Conservation (phyloP, 2,329 filamentous ascomycete genomes). For the Ophiocordyceps sinensis region DNA sequence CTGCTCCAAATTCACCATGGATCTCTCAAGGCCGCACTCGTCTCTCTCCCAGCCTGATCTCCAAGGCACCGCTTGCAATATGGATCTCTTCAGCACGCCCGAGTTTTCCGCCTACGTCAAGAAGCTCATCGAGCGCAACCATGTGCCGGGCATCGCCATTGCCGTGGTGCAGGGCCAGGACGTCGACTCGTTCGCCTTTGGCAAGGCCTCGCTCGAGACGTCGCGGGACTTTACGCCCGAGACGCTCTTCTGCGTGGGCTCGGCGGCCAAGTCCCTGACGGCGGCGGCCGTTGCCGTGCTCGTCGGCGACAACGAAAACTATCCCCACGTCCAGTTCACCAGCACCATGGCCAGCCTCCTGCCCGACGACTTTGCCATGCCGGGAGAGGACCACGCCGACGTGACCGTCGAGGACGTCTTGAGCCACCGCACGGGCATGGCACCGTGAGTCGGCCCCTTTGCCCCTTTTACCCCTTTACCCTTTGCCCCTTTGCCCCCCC, state of each 20-base stretch:
- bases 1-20: neutral
- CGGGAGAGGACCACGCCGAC: constrained; percentile 6
- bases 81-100: constrained; percentile 6
- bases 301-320: constrained; percentile 7
- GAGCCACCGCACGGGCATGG: constrained; percentile 11
- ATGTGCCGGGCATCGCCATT: constrained; percentile 11
- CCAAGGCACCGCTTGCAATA: neutral
- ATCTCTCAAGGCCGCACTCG: neutral
- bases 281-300: constrained; percentile 11
- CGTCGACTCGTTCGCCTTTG: constrained; percentile 9
- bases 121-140: constrained; percentile 8
- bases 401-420: constrained; percentile 12
- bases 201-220: constrained; percentile 7
- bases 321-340: constrained; percentile 9
- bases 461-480: neutral
- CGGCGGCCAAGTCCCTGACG: constrained; percentile 12
- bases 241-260: constrained; percentile 13
- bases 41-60: neutral
- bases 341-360: constrained; percentile 10
- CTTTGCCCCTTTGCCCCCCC: neutral
- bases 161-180: constrained; percentile 7
- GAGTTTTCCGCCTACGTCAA: constrained; percentile 5
- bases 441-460: constrained; percentile 5
- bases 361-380: constrained; percentile 13
- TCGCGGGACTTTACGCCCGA: constrained; percentile 7